phyloP scores from a whole-genome alignment of 164 flowering plant genomes.

The Piper betle region DNA sequence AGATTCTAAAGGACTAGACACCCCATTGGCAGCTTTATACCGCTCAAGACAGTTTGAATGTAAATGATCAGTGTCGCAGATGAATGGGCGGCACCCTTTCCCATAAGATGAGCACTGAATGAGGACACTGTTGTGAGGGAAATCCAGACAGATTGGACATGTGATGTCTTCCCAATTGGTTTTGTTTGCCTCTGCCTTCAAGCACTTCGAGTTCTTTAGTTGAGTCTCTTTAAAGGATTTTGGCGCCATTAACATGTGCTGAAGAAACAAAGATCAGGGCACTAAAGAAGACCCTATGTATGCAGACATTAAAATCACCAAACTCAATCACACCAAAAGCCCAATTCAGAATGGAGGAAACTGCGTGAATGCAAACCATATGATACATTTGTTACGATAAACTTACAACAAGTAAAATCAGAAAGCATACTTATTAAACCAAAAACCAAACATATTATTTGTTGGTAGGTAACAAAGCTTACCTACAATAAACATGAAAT shows the following conservation, averaged over 20 bases:
- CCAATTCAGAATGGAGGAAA: too few species aligned
- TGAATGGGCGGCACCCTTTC: conserved; percentile 83
- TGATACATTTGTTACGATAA: too few species aligned
- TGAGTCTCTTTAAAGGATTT: conserved; percentile 15
- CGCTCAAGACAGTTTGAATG: conserved; percentile 85
- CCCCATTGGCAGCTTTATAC: conserved; percentile 50
- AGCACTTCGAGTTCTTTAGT: conserved; percentile 6
- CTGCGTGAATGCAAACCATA: too few species aligned
- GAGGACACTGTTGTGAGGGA: conserved; percentile 84
- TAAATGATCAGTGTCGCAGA: conserved; percentile 92
- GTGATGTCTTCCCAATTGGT: conserved; percentile 59
- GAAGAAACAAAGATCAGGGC: background rate
- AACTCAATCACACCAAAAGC: too few species aligned
- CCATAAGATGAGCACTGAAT: conserved; percentile 79
- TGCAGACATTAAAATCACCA: too few species aligned
- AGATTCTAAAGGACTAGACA: conserved; percentile 23
- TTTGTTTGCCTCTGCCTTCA: conserved; percentile 32
- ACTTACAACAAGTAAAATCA: too few species aligned
- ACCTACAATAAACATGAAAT: too few species aligned
- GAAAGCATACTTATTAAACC: too few species aligned
- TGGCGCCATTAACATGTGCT: conserved; percentile 15
- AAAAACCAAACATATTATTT: too few species aligned
- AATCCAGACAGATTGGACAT: conserved; percentile 91
- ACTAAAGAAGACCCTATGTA: background rate
- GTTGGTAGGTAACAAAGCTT: too few species aligned